Evolutionary conservation across 176 grass and related monocot genomes (phyloP), one percentile per base, ranked within the genome.

Genomic region (Dendrocalamus sinicus): DNA sequence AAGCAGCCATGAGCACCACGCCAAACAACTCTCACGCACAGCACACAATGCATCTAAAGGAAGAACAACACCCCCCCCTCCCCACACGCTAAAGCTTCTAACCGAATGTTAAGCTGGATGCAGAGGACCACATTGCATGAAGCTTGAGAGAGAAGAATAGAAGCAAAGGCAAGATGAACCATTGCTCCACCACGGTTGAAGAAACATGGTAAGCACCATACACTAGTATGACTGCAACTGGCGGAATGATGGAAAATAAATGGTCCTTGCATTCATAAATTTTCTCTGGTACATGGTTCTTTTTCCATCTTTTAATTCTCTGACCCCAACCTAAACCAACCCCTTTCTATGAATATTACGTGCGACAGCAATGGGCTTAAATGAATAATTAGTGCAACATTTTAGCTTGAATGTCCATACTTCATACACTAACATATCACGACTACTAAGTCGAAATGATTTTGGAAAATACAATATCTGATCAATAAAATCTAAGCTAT

Each of bases 181-280:
- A 35, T 35, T 35, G 32, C 32, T 35, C 32, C 32, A 35, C 32
- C 32, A 35, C 32, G 32, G 32, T 35, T 35, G 32, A 35, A 35
- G 32, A 35, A 35, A 35, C 32, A 35, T 4, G 32, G 32, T 35
- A 35, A 35, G 32, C 32, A 35, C 32, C 32, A 35, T 35, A 32
- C 32, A 35, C 32, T 35, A 35, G 32, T 35, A 35, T 35, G 32
- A 70, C 71, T 77, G 63, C 52, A 76, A 63, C 41, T 13, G 39
- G 26, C 14, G 20, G 22, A 78, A 78, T 72, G 55, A 83, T 71
- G 44, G 58, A 78, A 84, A 85, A 63, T 75, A 62, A 88, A 80
- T 84, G 81, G 85, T 88, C 81, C 86, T 66, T 13, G 11, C 14
- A 5, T 81, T 81, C 81, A 91, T 88, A 72, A 88, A 72, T 77